Evolutionary conservation across 129 eudicot species (phyloP), one percentile per base, ranked within the genome.

Genomic region (Arctium lappa): DNA sequence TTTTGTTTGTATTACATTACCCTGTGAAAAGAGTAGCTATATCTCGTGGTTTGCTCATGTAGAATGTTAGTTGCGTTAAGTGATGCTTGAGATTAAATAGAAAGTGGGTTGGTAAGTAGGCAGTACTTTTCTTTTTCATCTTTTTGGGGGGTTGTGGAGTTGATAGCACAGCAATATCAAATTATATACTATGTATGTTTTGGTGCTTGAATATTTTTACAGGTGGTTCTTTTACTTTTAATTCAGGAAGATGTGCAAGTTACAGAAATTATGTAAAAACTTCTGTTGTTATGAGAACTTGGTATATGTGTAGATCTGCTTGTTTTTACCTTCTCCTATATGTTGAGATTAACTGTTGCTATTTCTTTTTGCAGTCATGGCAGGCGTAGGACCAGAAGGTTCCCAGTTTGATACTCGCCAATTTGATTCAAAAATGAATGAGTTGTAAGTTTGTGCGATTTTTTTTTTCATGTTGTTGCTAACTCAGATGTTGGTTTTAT

Each of bases 401-500:
- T 90, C 94, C 30, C 91, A 88, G 81, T 90, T 90, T 81, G 91
- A 90, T 82, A 42, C 88, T 84, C 81, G 81, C 36, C 94, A 90
- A 32, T 90, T 83, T 76, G 94, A 90, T 46, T 36, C 91, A 1
- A 90, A 90, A 37, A 90, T 90, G 94, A 88, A 37, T 72, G 91
- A 90, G 69, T 38, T 90, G 94, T 90, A 84, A 86, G 94, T 84
- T 75, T 42, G 6, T 63, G 6, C 12, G n/a, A 10, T 13, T 4
- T 72, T 13, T 12, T 62, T n/a, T 15, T 75, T 27, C 6, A 4
- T 75, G 2, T 16, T 48, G 53, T 44, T 6, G n/a, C 18, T 62
- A 2, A 6, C 15, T 11, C 0, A 38, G 18, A 29, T 9, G 18
- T 16, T 60, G 63, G 33, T 63, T 31, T 15, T 50, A 22, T 44